Evolutionary conservation across 2,329 filamentous ascomycete species (phyloP).

Genomic region (Alternaria panax): DNA sequence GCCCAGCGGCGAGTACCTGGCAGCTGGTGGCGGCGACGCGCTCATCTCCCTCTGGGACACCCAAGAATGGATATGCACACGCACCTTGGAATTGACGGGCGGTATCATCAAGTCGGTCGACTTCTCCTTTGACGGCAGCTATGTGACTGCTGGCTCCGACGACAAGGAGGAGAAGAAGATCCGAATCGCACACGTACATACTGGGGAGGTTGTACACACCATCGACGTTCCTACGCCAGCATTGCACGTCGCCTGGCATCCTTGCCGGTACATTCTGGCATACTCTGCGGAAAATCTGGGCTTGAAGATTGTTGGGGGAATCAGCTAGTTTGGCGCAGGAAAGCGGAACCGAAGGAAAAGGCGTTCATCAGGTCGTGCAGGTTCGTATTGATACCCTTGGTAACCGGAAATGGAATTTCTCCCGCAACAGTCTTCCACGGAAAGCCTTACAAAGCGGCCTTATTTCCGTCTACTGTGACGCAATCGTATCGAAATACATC

Average conservation of each 20-base stretch:
- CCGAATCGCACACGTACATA: constrained; percentile 75
- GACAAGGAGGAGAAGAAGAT: constrained; percentile 76
- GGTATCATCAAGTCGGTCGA: constrained; percentile 75
- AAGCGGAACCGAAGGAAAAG: background rate
- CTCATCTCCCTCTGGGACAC: constrained; percentile 82
- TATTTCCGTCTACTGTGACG: constrained; percentile 19
- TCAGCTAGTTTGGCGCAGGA: constrained; percentile 23
- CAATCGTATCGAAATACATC: constrained; percentile 9
- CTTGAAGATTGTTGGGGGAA: constrained; percentile 70
- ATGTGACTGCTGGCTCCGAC: constrained; percentile 75
- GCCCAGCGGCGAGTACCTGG: constrained; percentile 74
- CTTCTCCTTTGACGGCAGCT: constrained; percentile 81
- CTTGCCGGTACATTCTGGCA: constrained; percentile 75
- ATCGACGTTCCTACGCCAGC: constrained; percentile 72
- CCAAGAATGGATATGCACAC: constrained; percentile 76
- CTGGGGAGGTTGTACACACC: constrained; percentile 74
- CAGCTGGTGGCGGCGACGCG: constrained; percentile 77
- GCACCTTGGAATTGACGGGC: constrained; percentile 72
- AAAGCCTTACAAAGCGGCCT: constrained; percentile 7
- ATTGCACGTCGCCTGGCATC: constrained; percentile 77
- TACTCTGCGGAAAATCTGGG: constrained; percentile 71
- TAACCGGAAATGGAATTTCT: background rate
- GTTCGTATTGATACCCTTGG: constrained; percentile 29
- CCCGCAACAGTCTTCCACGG: background rate
- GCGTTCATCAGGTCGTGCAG: constrained; percentile 6